These are phyloP conservation scores for Carnegiea gigantea DNA, from an alignment of 179 eudicot species.

Conservation along the genomic window DNA sequence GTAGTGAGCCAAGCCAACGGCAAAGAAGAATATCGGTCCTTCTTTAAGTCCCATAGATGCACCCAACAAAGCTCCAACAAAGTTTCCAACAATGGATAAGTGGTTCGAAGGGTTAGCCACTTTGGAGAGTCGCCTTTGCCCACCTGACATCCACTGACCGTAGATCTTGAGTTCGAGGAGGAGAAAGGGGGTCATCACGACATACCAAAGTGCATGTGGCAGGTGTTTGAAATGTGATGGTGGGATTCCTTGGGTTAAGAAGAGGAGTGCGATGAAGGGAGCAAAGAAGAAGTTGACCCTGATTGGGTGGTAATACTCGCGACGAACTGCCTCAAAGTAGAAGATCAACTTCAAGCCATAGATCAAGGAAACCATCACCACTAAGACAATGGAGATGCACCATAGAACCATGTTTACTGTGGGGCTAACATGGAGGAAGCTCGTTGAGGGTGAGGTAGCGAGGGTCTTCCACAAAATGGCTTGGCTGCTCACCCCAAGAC, in stretches of 20 bases:
- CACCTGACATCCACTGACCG: constrained; percentile 99
- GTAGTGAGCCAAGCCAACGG: constrained; percentile 88
- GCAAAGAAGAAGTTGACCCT: constrained; percentile 94
- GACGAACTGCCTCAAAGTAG: constrained; percentile 93
- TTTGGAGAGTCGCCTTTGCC: constrained; percentile 79
- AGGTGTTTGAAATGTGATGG: constrained; percentile 39
- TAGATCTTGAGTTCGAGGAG: constrained; percentile 79
- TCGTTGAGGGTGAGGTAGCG: constrained; percentile 56
- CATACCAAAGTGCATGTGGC: constrained; percentile 57
- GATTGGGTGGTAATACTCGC: constrained; percentile 89
- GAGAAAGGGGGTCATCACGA: constrained; percentile 81
- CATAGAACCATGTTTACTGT: constrained; percentile 58
- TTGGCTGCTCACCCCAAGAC: constrained; percentile 91
- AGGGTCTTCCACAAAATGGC: constrained; percentile 81
- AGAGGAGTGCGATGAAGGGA: constrained; percentile 71
- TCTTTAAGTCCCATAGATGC: constrained; percentile 85
- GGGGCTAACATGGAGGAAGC: constrained; percentile 58
- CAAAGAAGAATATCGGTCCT: constrained; percentile 90
- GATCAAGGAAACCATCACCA: constrained; percentile 34
- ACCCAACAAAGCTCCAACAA: constrained; percentile 82
- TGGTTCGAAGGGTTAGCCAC: constrained; percentile 96
- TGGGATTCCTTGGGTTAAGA: constrained; percentile 68
- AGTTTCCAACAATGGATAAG: constrained; percentile 75
- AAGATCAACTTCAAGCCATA: constrained; percentile 59
- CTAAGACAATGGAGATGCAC: constrained; percentile 57